Base-by-base conservation (phyloP, 345 rosid species). In the Nasturtium officinale region DNA sequence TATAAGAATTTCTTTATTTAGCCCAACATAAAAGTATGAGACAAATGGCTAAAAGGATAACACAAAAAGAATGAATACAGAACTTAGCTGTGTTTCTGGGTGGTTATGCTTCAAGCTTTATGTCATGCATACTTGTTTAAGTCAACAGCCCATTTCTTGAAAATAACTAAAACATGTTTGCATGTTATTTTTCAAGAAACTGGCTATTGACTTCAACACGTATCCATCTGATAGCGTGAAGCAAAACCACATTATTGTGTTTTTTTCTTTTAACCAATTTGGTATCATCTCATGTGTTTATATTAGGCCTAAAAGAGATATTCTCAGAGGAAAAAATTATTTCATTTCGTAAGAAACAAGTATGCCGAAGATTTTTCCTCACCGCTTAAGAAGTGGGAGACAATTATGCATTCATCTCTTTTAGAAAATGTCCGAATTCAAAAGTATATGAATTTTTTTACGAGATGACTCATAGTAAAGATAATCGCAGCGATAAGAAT, bases 201-300 rank as follows among this genome's bases (percentile, higher is more conserved):
- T 96, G 96, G 95, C 90, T 5, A 90, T 92, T 35, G 98, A 92
- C 71, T 8, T 84, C 8, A 87, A 88, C 17, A 25, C 65, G 26
- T 73, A 77, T 72, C 90, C 96, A 0, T 88, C 90, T 48, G 72
- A 82, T 45, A 88, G 87, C 70, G 74, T 92, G 3, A 74, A 74
- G 32, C 65, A 78, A 42, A 92, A 92, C 51, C 98, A 90, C 67
- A 89, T 46, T 9, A 7, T 21, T n/a, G 8, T 4, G 6, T 16
- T 6, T 54, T 30, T 15, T 43, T 57, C 23, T 7, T 3, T 43
- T 11, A 9, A 0, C n/a, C 37, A 28, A 18, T 53, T 40, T 12
- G 1, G 23, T 10, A 37, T 48, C 6, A 18, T 62, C 40, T 40
- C 28, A 18, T 45, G n/a, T 50, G 12, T 54, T 53, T 29, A 28